These are phyloP conservation scores for Cucumis hystrix DNA, from an alignment of 306 rosid species.

Conservation along the genomic window DNA sequence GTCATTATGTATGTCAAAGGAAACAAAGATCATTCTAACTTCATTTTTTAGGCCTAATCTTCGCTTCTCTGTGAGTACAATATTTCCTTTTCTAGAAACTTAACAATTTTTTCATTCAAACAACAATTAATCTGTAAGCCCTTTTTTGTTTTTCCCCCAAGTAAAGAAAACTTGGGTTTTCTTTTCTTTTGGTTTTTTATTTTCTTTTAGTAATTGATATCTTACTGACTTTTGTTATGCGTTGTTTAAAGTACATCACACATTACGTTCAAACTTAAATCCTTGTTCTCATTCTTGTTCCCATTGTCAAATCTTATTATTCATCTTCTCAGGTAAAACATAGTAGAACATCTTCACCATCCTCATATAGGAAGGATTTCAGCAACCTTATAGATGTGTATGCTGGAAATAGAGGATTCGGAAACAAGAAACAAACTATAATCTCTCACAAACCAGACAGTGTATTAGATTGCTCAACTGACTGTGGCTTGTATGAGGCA, in stretches of 20 bases:
- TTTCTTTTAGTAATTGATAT: background rate
- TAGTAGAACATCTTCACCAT: constrained; percentile 52
- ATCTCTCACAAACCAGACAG: constrained; percentile 20
- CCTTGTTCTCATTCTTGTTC: background rate
- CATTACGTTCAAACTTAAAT: background rate
- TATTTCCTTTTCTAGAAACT: background rate
- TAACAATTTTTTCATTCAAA: background rate
- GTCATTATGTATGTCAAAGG: constrained; percentile 55
- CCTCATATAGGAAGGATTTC: constrained; percentile 64
- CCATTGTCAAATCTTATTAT: background rate
- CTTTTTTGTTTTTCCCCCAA: background rate
- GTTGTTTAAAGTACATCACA: background rate
- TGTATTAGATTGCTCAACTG: constrained; percentile 2
- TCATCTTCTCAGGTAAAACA: constrained; percentile 47
- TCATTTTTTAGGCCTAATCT: constrained; percentile 79
- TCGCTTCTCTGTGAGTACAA: constrained; percentile 51
- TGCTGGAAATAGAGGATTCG: constrained; percentile 25
- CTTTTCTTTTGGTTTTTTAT: background rate
- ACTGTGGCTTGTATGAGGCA: constrained; percentile 19
- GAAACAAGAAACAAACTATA: constrained; percentile 26
- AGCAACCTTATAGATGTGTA: constrained; percentile 37
- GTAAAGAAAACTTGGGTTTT: background rate
- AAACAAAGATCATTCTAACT: constrained; percentile 59
- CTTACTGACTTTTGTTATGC: background rate
- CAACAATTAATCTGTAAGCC: background rate